Conservation (phyloP, 1,284 basidiomycete species). For the Cutaneotrichosporon cutaneum region DNA sequence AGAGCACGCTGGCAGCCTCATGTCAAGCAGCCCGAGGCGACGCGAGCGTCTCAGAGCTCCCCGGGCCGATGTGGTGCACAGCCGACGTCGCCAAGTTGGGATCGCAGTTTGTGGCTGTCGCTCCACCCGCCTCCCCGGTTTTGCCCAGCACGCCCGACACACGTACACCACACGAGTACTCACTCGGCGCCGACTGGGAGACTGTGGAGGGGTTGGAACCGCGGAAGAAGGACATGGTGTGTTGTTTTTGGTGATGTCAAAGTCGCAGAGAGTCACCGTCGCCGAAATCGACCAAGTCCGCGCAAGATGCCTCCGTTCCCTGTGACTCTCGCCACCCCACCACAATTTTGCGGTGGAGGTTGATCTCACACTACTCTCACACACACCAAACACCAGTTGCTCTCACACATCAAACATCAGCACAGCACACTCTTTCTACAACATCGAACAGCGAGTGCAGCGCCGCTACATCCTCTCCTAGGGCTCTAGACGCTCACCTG, state of each 20-base stretch:
- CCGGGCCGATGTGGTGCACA: not conserved
- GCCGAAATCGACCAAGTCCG: not conserved
- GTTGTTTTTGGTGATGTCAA: not conserved
- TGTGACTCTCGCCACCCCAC: slow-evolving; percentile 2
- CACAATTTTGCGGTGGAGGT: slow-evolving; percentile 19
- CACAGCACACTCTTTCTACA: not conserved
- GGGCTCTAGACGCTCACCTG: slow-evolving; percentile 1
- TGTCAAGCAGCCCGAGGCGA: too few species aligned
- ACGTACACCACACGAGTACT: not conserved
- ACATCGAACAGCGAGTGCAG: too few species aligned
- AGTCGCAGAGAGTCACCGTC: not conserved
- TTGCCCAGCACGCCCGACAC: too few species aligned
- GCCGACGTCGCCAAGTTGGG: not conserved
- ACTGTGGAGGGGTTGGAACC: slow-evolving; percentile 4
- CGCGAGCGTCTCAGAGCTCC: too few species aligned
- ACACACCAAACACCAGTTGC: not conserved
- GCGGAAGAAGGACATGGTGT: slow-evolving; percentile 15
- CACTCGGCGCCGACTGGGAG: slow-evolving; percentile 4
- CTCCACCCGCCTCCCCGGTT: not conserved
- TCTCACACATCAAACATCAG: not conserved
- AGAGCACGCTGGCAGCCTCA: not conserved
- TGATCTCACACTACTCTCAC: not conserved
- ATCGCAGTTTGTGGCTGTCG: too few species aligned
- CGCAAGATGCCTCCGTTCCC: slow-evolving; percentile 5
- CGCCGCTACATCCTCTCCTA: not conserved